Base-by-base conservation (phyloP, 2,329 filamentous ascomycete genomes). In the Xylaria sp. region DNA sequence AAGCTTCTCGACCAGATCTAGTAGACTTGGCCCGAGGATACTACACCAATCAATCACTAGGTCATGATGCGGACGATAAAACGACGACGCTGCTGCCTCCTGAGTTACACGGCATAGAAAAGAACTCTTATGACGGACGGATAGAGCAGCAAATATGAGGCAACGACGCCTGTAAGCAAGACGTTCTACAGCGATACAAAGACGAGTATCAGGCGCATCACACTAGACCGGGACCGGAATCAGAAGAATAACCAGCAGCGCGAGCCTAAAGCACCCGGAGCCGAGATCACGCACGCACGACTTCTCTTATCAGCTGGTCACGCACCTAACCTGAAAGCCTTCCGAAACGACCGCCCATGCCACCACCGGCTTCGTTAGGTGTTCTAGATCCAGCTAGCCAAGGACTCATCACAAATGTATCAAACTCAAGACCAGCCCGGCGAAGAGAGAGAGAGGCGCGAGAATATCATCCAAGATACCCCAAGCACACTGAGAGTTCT, bases 1-100 rank as follows among this genome's bases (percentile, higher is more conserved):
- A 93, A 91, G 79, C 82, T 99, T 70, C 82, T 99, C 73, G 93
- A 97, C 75, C 95, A 96, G 82, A 85, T 97, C 40, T 72, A 78
- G 68, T 77, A 74, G 62, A 38, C 13, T 20, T 31, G 58, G 31
- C 11, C 15, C 26, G 36, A 13, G 51, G 36, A n/a, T 53, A 28
- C 28, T 38, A 31, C 44, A 57, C 44, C n/a, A 53, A 51, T 7
- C n/a, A 58, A 51, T 7, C 31, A 58, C 53, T 2, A 23, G 51
- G 20, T 59, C 54, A 23, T 6, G 48, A 51, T 33, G 46, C 23
- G 7, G 26, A 53, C 26, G 36, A 57, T 23, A 4, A 57, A 57
- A 20, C 33, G 42, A 23, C 20, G 17, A 49, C 33, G 51, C 36
- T 31, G 33, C 15, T 46, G 15, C 40, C 33, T 40, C 9, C 1